These are phyloP conservation scores for Penicillium corylophilum DNA, from an alignment of 2,329 filamentous ascomycete species.

Conservation along the genomic window DNA sequence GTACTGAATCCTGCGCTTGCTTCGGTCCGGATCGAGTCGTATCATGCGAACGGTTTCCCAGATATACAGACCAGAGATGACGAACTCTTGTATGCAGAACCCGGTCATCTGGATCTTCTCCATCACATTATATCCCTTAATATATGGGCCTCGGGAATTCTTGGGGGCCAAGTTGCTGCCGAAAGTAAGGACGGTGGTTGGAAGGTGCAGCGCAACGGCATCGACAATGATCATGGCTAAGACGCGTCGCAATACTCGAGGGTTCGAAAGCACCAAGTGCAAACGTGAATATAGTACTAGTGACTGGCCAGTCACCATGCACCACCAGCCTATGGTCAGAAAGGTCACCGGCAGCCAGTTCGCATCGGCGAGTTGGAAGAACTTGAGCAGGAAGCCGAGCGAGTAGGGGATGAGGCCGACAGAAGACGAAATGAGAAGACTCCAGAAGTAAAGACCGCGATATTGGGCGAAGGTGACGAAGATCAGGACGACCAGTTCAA, in stretches of 20 bases:
- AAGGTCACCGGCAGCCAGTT: conserved; percentile 43
- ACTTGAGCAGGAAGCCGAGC: conserved; percentile 50
- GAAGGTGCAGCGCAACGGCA: conserved; percentile 46
- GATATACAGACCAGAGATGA: conserved; percentile 56
- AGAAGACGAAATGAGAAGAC: conserved; percentile 45
- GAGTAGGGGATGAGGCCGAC: conserved; percentile 48
- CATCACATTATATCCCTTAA: conserved; percentile 45
- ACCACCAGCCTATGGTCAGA: conserved; percentile 48
- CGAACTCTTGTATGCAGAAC: conserved; percentile 57
- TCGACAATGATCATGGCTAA: conserved; percentile 49
- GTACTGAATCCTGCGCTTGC: conserved; percentile 48
- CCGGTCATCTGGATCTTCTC: conserved; percentile 58
- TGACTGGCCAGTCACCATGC: conserved; percentile 51
- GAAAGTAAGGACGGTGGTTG: conserved; percentile 48
- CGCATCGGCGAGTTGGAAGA: conserved; percentile 40
- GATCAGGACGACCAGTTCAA: conserved; percentile 50
- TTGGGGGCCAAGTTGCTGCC: conserved; percentile 39
- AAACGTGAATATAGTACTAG: conserved; percentile 53
- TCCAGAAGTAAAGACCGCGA: conserved; percentile 53
- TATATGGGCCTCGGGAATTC: conserved; percentile 21
- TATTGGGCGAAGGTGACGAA: conserved; percentile 50
- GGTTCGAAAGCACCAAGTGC: conserved; percentile 46
- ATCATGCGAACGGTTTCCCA: conserved; percentile 54
- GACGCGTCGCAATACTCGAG: conserved; percentile 41
- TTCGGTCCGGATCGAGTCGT: conserved; percentile 43